Evolutionary conservation across 495 filamentous ascomycete species (phyloP).

Genomic region (Bacidia gigantensis): DNA sequence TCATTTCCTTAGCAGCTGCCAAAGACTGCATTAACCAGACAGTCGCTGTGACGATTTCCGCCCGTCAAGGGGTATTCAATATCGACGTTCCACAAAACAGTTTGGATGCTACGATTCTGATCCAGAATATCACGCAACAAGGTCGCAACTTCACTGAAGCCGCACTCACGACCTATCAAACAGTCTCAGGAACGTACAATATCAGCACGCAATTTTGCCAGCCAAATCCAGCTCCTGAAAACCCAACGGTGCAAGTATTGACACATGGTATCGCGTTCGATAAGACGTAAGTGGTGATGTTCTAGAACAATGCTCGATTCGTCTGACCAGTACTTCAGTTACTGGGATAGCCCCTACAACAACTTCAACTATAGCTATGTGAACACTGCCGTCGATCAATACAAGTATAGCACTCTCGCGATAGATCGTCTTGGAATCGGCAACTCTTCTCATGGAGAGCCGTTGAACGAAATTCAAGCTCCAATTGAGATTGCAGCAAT

Average conservation of each 20-base stretch:
- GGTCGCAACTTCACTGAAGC: constrained; percentile 22
- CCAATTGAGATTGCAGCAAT: constrained; percentile 39
- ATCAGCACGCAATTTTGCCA: constrained; percentile 26
- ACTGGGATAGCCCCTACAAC: constrained; percentile 45
- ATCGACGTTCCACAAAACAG: constrained; percentile 23
- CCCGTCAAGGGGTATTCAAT: constrained; percentile 28
- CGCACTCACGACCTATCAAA: constrained; percentile 22
- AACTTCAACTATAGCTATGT: constrained; percentile 44
- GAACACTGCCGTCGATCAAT: constrained; percentile 35
- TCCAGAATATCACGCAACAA: constrained; percentile 23
- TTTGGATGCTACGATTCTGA: constrained; percentile 28
- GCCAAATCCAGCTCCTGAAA: constrained; percentile 22
- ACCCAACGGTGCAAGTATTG: constrained; percentile 37
- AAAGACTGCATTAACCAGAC: constrained; percentile 28
- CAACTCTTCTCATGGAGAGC: constrained; percentile 39
- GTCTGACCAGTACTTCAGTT: constrained; percentile 23
- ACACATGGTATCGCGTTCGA: constrained; percentile 52
- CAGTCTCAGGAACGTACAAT: constrained; percentile 21
- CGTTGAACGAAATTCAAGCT: constrained; percentile 39
- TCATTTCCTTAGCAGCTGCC: constrained; percentile 16
- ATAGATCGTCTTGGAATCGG: constrained; percentile 48
- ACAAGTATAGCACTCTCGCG: constrained; percentile 39
- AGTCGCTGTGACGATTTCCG: constrained; percentile 24
- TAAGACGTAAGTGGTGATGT: constrained; percentile 24
- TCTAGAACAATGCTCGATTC: too few species aligned